Evolutionary conservation across 805 yeast species (phyloP), one percentile per base, ranked within the genome.

Genomic region (Candida vartiovaarae): DNA sequence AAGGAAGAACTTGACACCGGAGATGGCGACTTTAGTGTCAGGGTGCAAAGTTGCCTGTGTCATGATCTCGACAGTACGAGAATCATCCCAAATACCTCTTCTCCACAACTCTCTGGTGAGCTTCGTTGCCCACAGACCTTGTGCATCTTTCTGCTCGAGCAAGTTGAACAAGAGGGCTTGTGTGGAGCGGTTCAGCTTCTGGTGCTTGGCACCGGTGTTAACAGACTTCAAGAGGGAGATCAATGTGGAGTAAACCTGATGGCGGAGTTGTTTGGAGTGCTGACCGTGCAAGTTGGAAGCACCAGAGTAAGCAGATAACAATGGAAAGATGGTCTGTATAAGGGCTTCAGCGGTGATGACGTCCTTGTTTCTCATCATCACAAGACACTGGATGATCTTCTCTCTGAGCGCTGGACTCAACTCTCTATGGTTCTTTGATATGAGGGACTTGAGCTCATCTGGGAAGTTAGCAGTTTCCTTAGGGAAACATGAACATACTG

Each of bases 11-110:
- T 79, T 72, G 29, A 87, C 93, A 48, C 96, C 99, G 3, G 97
- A 84, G 43, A 84, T 70, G 6, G 95, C 83, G 39, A 93, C 93
- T 65, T 93, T 93, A 5, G 70, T 64, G 56, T 93, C 95, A 11
- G 83, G 82, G 58, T 89, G 96, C 48, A 87, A 65, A 2, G 97
- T 88, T 1, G 98, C 97, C 55, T 88, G 93, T 2, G 95, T 83
- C 98, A 93, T 90, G 57, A 93, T 80, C 64, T 93, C 99, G n/a
- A 93, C 95, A 0, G 98, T 84, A 56, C 97, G 74, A 0, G 95
- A 77, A 62, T 93, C 99, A 63, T 89, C 97, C 99, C 99, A 93
- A 46, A 93, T 85, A 59, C 95, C 95, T 61, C 98, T 76, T 69
- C 96, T 78, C 99, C 99, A 93, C 41, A 93, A 70, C 63, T 93